phyloP scores from a whole-genome alignment of 805 yeast species.

The Blastobotrys americana region DNA sequence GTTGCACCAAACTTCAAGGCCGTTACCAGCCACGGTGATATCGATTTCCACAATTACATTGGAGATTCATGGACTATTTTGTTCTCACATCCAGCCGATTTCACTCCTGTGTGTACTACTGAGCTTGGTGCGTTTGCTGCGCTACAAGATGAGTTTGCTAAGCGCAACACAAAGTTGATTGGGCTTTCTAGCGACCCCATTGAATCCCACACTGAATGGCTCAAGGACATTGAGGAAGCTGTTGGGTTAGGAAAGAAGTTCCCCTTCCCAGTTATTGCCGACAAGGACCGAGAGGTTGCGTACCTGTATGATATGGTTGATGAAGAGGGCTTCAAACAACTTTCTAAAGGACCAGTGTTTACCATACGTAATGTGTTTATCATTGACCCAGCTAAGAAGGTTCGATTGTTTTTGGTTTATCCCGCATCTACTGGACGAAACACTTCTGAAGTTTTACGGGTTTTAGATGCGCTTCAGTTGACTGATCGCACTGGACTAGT shows the following conservation, averaged over 20 bases:
- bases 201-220: slow-evolving; percentile 77
- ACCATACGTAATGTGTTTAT: slow-evolving; percentile 90
- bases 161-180: slow-evolving; percentile 79
- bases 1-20: slow-evolving; percentile 85
- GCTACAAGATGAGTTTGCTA: slow-evolving; percentile 79
- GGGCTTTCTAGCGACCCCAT: slow-evolving; percentile 84
- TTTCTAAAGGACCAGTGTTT: slow-evolving; percentile 64
- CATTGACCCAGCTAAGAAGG: slow-evolving; percentile 84
- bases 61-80: slow-evolving; percentile 83
- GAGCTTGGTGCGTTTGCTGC: slow-evolving; percentile 91
- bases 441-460: slow-evolving; percentile 87
- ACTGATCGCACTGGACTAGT: slow-evolving; percentile 71
- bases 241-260: slow-evolving; percentile 61
- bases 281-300: slow-evolving; percentile 76
- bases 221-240: slow-evolving; percentile 83
- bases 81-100: slow-evolving; percentile 94
- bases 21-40: slow-evolving; percentile 71
- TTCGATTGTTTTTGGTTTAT: slow-evolving; percentile 78
- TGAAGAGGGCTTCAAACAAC: slow-evolving; percentile 70
- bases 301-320: slow-evolving; percentile 82
- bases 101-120: slow-evolving; percentile 95
- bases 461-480: slow-evolving; percentile 76
- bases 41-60: slow-evolving; percentile 80
- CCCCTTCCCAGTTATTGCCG: slow-evolving; percentile 87
- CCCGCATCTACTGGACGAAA: slow-evolving; percentile 95